A percentile compares a stretch with the other conserved stretches of the same genome.
These are phyloP conservation scores for Capronia americana DNA, from an alignment of 2,329 filamentous ascomycete species.

Conservation along the genomic window DNA sequence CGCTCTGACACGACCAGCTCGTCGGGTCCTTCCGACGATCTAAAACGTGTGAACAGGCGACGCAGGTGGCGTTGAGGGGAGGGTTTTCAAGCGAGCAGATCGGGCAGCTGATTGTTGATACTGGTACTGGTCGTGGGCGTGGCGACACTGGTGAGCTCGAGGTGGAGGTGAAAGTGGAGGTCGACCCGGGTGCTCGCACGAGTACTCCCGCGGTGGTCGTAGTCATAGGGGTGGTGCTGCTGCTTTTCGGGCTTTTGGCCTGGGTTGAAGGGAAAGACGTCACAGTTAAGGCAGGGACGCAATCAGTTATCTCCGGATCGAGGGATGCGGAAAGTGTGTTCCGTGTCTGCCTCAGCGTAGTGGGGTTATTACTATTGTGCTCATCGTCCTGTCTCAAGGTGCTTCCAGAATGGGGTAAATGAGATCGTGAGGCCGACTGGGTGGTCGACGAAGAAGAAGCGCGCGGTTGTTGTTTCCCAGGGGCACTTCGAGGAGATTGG, in stretches of 20 bases:
- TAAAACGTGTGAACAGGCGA: constrained; percentile 74
- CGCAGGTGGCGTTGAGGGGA: constrained; percentile 63
- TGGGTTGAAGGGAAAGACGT: not conserved
- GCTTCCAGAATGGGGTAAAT: not conserved
- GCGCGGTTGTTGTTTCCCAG: not conserved
- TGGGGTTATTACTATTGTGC: not conserved
- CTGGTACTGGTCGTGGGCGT: not conserved
- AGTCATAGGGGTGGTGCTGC: not conserved
- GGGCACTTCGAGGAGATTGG: not conserved
- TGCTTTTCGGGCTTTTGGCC: not conserved
- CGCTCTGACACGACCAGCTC: constrained; percentile 69
- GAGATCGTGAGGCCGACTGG: not conserved
- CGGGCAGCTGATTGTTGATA: constrained; percentile 52
- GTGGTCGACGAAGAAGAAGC: not conserved
- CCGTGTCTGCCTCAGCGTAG: not conserved
- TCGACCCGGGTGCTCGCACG: not conserved
- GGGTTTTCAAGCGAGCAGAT: constrained; percentile 74
- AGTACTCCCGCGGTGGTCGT: not conserved
- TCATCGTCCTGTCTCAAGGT: not conserved
- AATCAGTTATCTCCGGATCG: not conserved
- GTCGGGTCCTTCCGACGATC: constrained; percentile 58
- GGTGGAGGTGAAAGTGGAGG: not conserved
- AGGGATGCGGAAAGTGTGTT: not conserved
- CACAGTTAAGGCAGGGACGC: not conserved
- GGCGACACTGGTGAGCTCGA: not conserved